Evolutionary conservation across 1,284 basidiomycete genomes (phyloP).

Genomic region (Fomitiporia mediterranea): DNA sequence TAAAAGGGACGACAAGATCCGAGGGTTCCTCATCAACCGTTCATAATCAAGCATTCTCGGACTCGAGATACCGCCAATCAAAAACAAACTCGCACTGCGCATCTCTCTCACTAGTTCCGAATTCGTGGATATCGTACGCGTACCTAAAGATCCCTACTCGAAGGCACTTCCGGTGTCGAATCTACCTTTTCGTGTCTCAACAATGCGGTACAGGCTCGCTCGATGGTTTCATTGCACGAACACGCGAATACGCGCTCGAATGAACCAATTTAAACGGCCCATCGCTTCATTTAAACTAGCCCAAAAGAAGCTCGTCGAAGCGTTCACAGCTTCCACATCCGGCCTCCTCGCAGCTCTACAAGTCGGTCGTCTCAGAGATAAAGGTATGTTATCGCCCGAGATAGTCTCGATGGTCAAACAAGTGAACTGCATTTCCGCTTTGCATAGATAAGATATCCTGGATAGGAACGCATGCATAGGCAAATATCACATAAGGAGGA

Average conservation of each 20-base stretch:
- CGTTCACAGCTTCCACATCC: constrained; percentile 79
- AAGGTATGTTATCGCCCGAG: constrained; percentile 68
- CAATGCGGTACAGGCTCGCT: constrained; percentile 92
- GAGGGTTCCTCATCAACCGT: constrained; percentile 93
- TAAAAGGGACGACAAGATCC: constrained; percentile 89
- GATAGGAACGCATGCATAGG: constrained; percentile 90
- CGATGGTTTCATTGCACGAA: constrained; percentile 81
- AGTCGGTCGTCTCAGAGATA: constrained; percentile 88
- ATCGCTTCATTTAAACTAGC: constrained; percentile 93
- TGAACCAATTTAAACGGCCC: constrained; percentile 87
- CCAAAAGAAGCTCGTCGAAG: constrained; percentile 97
- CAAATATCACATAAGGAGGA: constrained; percentile 88
- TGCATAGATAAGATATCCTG: constrained; percentile 80
- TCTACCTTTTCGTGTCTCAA: constrained; percentile 83
- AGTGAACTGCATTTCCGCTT: constrained; percentile 93
- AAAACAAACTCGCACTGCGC: constrained; percentile 89
- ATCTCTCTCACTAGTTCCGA: constrained; percentile 91
- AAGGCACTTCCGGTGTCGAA: too few species aligned
- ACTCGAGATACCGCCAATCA: constrained; percentile 84
- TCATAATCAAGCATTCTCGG: constrained; percentile 56
- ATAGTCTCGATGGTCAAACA: constrained; percentile 95
- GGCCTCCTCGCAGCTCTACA: constrained; percentile 80
- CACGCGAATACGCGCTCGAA: constrained; percentile 85
- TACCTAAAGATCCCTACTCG: too few species aligned
- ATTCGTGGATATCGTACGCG: constrained; percentile 69